Evolutionary conservation across 192 early-diverging fungal species (phyloP), one percentile per base, ranked within the genome.

Genomic region (Entomortierella beljakovae): DNA sequence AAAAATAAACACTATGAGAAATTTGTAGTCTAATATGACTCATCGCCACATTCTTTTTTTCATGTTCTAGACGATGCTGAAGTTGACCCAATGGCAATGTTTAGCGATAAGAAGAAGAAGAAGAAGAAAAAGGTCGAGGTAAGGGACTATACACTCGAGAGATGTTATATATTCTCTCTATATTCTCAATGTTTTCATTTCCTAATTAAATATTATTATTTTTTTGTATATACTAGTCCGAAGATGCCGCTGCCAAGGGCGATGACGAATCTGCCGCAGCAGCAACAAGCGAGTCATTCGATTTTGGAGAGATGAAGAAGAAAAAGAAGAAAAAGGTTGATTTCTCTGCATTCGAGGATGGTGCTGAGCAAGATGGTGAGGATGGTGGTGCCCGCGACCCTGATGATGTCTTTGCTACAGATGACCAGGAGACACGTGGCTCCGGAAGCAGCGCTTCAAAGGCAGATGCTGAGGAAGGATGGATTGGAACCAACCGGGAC

Each of bases 281-380:
- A 4, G 88, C 84, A 9, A 70, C 59, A 29, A 80, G 82, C 20
- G 85, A 86, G 22, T 80, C 83, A 28, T 61, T 85, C 31, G 88
- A 90, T 61, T 91, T 92, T 70, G 90, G 90, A 29, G 91, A 87
- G 31, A 70, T 85, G 76, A 87, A 88, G 60, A 94, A 94, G 83
- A 94, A 92, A 83, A 91, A 94, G 88, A 94, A 89, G 79, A 92
- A 92, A 82, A 81, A 96, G 89, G 92, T 92, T 8, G 95, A 95
- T 26, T 95, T 96, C 73, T 79, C 75, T 32, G 75, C 75, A 20
- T 79, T 79, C 52, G 75, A 79, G 67, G 94, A 95, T 82, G 92
- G 90, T 52, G 88, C 90, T 82, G 75, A 93, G 20, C 84, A 88
- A 54, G 87, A 86, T 16, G 81, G 71, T 28, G 75, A 83, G 34